A percentile compares a stretch with the other conserved stretches of the same genome.
phyloP scores from a whole-genome alignment of 768 basidiomycete species.

The Auriculariales sp. region DNA sequence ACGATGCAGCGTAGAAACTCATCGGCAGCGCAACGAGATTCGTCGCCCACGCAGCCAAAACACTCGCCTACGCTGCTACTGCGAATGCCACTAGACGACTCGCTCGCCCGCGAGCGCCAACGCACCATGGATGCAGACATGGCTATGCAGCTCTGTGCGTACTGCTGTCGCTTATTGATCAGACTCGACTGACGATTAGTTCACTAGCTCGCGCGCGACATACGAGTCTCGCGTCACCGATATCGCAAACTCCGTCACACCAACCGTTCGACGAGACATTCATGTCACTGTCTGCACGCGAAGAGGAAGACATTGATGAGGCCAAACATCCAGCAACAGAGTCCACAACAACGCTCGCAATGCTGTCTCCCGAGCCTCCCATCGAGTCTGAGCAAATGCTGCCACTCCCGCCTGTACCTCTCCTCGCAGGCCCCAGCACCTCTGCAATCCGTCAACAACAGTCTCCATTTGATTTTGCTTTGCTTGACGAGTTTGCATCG shows the following conservation, averaged over 20 bases:
- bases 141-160: slow-evolving; percentile 43
- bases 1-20: background rate
- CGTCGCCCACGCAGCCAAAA: slow-evolving; percentile 22
- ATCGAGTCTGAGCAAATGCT: background rate
- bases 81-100: slow-evolving; percentile 45
- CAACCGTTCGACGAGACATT: slow-evolving; percentile 21
- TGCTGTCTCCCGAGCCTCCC: slow-evolving; percentile 19
- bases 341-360: slow-evolving; percentile 16
- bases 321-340: slow-evolving; percentile 2
- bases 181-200: slow-evolving; percentile 41
- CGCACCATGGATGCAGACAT: slow-evolving; percentile 81
- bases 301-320: slow-evolving; percentile 22
- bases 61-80: slow-evolving; percentile 49
- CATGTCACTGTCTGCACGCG: slow-evolving; percentile 30
- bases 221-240: slow-evolving; percentile 16
- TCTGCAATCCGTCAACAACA: background rate
- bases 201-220: slow-evolving; percentile 8
- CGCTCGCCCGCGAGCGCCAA: slow-evolving; percentile 72
- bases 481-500: slow-evolving; percentile 9
- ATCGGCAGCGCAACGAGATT: background rate
- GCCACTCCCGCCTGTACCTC: background rate
- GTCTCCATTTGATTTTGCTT: slow-evolving; percentile 13
- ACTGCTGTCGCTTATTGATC: slow-evolving; percentile 55
- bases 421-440: slow-evolving; percentile 6
- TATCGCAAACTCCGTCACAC: slow-evolving; percentile 19